These are phyloP conservation scores for Clitoria ternatea DNA, from an alignment of 306 rosid species.

Conservation along the genomic window DNA sequence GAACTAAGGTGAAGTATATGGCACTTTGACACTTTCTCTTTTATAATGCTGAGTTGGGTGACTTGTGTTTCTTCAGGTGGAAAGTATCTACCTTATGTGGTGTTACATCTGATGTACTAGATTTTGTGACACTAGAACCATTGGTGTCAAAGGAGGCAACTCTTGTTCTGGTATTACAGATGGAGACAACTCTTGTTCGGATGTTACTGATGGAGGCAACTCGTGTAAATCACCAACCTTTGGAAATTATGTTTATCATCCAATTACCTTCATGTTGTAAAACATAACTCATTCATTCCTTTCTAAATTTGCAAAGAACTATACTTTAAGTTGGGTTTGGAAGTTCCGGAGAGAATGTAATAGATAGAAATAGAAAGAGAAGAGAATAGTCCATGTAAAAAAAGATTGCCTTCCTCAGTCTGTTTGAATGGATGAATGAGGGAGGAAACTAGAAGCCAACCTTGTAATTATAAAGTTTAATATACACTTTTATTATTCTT, in stretches of 20 bases:
- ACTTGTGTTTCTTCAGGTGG: neutral
- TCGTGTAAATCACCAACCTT: constrained; percentile 6
- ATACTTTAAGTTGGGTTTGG: neutral
- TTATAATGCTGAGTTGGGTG: neutral
- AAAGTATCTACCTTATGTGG: neutral
- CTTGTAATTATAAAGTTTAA: neutral
- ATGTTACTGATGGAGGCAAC: constrained; percentile 11
- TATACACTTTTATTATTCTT: neutral
- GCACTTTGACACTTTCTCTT: neutral
- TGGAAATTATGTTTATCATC: neutral
- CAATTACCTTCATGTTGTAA: constrained; percentile 13
- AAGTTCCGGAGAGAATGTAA: constrained; percentile 13
- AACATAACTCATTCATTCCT: constrained; percentile 8
- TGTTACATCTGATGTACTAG: neutral
- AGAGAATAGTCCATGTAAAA: neutral
- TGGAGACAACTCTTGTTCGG: constrained; percentile 13
- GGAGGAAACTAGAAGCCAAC: neutral
- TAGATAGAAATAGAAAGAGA: neutral
- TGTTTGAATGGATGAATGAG: neutral
- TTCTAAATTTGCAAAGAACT: neutral
- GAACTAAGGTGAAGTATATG: neutral
- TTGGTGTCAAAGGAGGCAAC: constrained; percentile 13
- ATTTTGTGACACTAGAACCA: constrained; percentile 9
- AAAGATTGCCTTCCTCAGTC: constrained; percentile 1
- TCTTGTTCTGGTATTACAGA: constrained; percentile 6